A percentile compares a stretch with the other conserved stretches of the same genome.
Conservation (phyloP, 129 eudicot species). For the Chrysanthemum makinoi region DNA sequence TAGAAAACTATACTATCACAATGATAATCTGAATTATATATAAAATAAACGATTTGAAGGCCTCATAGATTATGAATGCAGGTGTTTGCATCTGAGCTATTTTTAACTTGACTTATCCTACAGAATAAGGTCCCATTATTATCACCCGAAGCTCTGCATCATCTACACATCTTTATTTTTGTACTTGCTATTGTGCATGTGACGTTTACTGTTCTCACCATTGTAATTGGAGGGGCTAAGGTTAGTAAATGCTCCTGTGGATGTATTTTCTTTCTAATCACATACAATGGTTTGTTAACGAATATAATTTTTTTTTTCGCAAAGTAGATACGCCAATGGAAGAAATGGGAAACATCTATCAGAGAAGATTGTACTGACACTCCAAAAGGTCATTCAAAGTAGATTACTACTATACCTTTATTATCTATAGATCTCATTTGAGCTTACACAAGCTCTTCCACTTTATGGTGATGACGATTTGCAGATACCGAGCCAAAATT, state of each 20-base stretch:
- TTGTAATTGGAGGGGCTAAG: constrained; percentile 72
- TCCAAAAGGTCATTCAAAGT: constrained; percentile 22
- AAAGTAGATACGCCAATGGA: constrained; percentile 83
- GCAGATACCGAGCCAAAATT: constrained; percentile 54
- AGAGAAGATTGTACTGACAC: constrained; percentile 44
- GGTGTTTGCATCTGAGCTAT: background rate
- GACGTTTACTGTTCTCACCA: constrained; percentile 73
- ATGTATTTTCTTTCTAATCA: background rate
- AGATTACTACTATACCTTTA: background rate
- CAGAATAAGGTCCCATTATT: constrained; percentile 80
- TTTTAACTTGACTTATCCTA: background rate
- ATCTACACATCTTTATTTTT: constrained; percentile 93
- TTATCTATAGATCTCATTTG: background rate
- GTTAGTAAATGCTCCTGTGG: constrained; percentile 33
- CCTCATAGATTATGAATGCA: background rate
- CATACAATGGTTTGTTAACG: background rate
- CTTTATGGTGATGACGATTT: constrained; percentile 1
- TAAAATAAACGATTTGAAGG: too few relatives aligned
- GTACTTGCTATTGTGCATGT: constrained; percentile 91
- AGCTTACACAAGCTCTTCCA: constrained; percentile 12
- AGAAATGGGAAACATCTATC: constrained; percentile 74
- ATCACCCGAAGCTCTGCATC: constrained; percentile 79
- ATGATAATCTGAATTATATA: too few relatives aligned
- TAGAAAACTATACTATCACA: too few relatives aligned
- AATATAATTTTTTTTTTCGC: background rate